Conservation (phyloP, 2,329 filamentous ascomycete genomes). For the Thielaviopsis musarum region DNA sequence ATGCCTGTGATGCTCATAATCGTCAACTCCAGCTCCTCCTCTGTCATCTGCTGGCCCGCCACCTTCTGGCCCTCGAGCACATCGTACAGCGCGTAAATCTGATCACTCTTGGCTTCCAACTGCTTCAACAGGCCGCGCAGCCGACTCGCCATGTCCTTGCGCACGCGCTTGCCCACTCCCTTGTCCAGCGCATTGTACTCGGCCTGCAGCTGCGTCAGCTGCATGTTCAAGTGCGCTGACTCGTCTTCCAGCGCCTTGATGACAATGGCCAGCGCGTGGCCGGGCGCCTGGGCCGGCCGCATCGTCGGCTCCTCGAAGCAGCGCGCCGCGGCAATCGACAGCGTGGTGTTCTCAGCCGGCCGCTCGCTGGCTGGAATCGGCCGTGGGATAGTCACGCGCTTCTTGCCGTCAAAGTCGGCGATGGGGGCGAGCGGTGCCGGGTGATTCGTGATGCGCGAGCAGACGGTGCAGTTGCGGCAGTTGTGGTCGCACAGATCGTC, state of each 20-base stretch:
- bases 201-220: conserved; percentile 43
- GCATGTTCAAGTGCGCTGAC: conserved; percentile 55
- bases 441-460: conserved; percentile 34
- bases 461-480: conserved; percentile 40
- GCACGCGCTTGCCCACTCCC: conserved; percentile 45
- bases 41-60: conserved; percentile 43
- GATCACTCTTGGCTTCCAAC: conserved; percentile 57
- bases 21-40: conserved; percentile 47
- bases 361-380: conserved; percentile 50
- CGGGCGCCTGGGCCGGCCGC: conserved; percentile 52
- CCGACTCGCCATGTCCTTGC: conserved; percentile 40
- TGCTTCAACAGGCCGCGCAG: conserved; percentile 45
- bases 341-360: conserved; percentile 16
- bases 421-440: conserved; percentile 22
- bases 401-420: conserved; percentile 29
- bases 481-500: conserved; percentile 37
- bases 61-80: conserved; percentile 66
- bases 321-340: conserved; percentile 12
- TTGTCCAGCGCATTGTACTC: conserved; percentile 52
- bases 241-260: conserved; percentile 73
- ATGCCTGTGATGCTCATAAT: conserved; percentile 36
- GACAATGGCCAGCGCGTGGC: conserved; percentile 60
- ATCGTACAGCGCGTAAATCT: conserved; percentile 71
- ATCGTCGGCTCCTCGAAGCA: conserved; percentile 34
- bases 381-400: conserved; percentile 43